phyloP scores from a whole-genome alignment of 2,329 filamentous ascomycete species.

The Sphaerulina musiva region DNA sequence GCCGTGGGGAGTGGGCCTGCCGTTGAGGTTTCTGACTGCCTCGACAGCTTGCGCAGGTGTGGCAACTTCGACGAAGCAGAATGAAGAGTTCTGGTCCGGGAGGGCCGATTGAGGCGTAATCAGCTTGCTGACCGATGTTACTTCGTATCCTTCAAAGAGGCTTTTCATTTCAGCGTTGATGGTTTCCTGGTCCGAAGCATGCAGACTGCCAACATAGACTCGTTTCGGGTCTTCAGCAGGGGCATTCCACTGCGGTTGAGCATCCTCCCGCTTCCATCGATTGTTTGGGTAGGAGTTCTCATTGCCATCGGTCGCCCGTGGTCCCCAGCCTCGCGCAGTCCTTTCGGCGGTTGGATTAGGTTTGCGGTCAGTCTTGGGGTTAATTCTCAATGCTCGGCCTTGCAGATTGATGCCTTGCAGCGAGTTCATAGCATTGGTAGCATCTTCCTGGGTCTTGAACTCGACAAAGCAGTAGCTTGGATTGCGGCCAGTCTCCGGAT shows the following conservation, averaged over 20 bases:
- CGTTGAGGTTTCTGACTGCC: conserved; percentile 23
- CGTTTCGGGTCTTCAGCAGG: conserved; percentile 37
- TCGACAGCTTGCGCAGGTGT: conserved; percentile 24
- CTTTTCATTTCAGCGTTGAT: conserved; percentile 39
- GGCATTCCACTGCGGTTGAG: conserved; percentile 30
- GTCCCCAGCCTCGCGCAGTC: neutral
- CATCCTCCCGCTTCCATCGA: conserved; percentile 40
- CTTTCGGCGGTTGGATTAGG: neutral
- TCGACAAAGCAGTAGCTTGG: conserved; percentile 72
- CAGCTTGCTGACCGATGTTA: conserved; percentile 46
- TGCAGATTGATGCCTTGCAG: conserved; percentile 52
- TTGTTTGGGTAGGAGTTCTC: conserved; percentile 30
- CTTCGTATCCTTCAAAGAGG: conserved; percentile 41
- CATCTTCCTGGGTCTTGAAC: conserved; percentile 52
- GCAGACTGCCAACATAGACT: conserved; percentile 38
- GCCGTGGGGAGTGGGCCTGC: conserved; percentile 20
- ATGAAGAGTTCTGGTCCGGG: conserved; percentile 13
- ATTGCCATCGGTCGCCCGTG: conserved; percentile 1
- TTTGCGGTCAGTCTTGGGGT: conserved; percentile 30
- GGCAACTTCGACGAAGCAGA: conserved; percentile 31
- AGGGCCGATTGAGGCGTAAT: conserved; percentile 19
- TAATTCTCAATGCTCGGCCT: conserved; percentile 57
- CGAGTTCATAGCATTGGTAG: conserved; percentile 51
- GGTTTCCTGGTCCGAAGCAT: conserved; percentile 38
- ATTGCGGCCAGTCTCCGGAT: conserved; percentile 62